phyloP scores from a whole-genome alignment of 108 stramenopile genomes.

The Discostella pseudostelligera region DNA sequence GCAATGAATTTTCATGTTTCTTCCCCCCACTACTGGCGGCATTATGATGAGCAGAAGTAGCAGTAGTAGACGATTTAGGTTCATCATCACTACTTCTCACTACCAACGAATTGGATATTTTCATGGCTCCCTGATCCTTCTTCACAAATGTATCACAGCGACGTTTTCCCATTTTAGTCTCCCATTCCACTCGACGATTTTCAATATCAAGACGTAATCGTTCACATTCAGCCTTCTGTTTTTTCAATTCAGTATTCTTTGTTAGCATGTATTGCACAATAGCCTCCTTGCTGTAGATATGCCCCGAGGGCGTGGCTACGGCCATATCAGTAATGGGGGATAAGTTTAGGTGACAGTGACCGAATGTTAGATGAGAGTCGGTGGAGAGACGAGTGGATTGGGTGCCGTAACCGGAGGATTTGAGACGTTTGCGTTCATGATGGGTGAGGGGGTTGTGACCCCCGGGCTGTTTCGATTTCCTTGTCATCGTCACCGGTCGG shows the following conservation, averaged over 20 bases:
- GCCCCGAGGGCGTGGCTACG: slow-evolving; percentile 53
- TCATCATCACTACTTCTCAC: slow-evolving; percentile 13
- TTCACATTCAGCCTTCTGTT: slow-evolving; percentile 47
- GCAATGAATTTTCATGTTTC: slow-evolving; percentile 44
- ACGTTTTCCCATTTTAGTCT: slow-evolving; percentile 38
- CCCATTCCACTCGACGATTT: slow-evolving; percentile 20
- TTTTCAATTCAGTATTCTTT: slow-evolving; percentile 63
- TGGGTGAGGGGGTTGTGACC: slow-evolving; percentile 80
- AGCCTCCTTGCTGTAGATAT: slow-evolving; percentile 68
- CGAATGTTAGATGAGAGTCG: slow-evolving; percentile 76
- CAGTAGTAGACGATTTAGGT: too few relatives aligned
- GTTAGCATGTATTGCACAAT: slow-evolving; percentile 78
- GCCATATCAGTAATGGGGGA: slow-evolving; percentile 46
- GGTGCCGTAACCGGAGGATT: slow-evolving; percentile 66
- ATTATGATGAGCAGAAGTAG: not conserved
- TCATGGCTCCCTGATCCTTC: slow-evolving; percentile 46
- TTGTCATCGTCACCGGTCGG: slow-evolving; percentile 54
- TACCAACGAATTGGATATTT: slow-evolving; percentile 12
- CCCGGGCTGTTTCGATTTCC: slow-evolving; percentile 82
- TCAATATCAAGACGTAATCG: slow-evolving; percentile 19
- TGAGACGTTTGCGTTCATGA: slow-evolving; percentile 68
- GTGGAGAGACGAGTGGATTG: slow-evolving; percentile 63
- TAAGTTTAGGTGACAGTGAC: slow-evolving; percentile 75
- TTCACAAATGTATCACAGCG: slow-evolving; percentile 20
- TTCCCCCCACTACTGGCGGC: slow-evolving; percentile 32